Evolutionary conservation across 2,329 filamentous ascomycete species (phyloP).

Genomic region (Scleromitrula shiraiana): DNA sequence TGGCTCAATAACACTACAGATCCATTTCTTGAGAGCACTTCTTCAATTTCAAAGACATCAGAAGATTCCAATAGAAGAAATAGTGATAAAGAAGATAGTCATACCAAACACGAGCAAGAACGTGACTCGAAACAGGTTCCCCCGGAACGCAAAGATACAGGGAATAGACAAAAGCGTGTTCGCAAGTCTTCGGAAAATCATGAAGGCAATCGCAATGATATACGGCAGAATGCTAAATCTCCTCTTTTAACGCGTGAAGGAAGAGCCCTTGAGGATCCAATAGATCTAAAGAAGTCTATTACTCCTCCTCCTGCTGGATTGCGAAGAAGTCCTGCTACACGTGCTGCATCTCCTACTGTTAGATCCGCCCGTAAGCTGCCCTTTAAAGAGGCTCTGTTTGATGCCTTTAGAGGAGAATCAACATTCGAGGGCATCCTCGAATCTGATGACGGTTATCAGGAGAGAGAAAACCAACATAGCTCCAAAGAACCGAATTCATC

Average conservation of each 20-base stretch:
- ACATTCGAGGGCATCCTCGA: constrained; percentile 24
- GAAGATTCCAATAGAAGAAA: constrained; percentile 23
- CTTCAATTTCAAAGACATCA: constrained; percentile 18
- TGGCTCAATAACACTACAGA: constrained; percentile 58
- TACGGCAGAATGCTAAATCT: background rate
- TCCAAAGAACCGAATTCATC: constrained; percentile 12
- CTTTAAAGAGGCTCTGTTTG: constrained; percentile 50
- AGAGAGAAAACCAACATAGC: constrained; percentile 15
- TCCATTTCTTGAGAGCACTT: constrained; percentile 45
- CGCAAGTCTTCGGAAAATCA: constrained; percentile 19
- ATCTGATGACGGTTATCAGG: constrained; percentile 11
- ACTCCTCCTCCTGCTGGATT: constrained; percentile 33
- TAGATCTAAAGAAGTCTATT: constrained; percentile 10
- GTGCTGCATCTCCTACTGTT: constrained; percentile 38
- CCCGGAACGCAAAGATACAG: background rate
- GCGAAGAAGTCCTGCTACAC: constrained; percentile 49
- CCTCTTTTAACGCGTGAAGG: background rate
- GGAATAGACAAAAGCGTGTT: constrained; percentile 11
- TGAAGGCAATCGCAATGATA: background rate
- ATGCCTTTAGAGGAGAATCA: constrained; percentile 57
- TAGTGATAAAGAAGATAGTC: constrained; percentile 24
- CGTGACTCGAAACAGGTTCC: constrained; percentile 10
- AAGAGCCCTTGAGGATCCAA: constrained; percentile 1
- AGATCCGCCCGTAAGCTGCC: constrained; percentile 42
- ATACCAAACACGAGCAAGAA: constrained; percentile 13